phyloP scores from a whole-genome alignment of 129 eudicot genomes.

The Flaveria ramosissima region DNA sequence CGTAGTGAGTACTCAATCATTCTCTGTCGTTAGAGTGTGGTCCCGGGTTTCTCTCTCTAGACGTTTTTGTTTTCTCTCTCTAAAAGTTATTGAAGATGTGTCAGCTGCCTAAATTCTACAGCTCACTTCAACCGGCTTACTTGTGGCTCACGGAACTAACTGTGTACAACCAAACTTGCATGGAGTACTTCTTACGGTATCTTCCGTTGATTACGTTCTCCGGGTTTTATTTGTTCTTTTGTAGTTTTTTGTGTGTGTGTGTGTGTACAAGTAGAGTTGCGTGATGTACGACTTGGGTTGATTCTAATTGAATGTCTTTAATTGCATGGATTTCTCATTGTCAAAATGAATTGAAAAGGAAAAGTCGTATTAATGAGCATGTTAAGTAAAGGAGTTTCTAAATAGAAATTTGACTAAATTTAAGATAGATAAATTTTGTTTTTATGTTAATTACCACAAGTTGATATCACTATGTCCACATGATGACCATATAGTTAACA shows the following conservation, averaged over 20 bases:
- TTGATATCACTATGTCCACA: too few relatives aligned
- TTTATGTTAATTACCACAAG: too few relatives aligned
- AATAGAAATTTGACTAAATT: too few relatives aligned
- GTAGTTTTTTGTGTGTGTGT: not conserved
- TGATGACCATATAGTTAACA: too few relatives aligned
- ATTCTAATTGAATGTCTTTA: not conserved
- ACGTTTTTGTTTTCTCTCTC: slow-evolving; percentile 34
- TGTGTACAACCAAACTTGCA: slow-evolving; percentile 34
- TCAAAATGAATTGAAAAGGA: not conserved
- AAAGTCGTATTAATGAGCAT: too few relatives aligned
- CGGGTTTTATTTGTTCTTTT: not conserved
- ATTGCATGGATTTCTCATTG: too few relatives aligned
- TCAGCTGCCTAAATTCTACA: slow-evolving; percentile 32
- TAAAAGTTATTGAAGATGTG: slow-evolving; percentile 34
- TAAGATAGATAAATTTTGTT: too few relatives aligned
- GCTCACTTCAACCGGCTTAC: slow-evolving; percentile 28
- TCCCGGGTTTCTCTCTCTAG: slow-evolving; percentile 29
- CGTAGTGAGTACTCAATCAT: slow-evolving; percentile 42
- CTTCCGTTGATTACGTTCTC: slow-evolving; percentile 8
- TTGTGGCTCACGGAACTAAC: slow-evolving; percentile 35
- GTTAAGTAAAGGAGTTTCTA: too few relatives aligned
- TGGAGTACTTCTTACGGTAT: slow-evolving; percentile 29
- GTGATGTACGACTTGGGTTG: not conserved
- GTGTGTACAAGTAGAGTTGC: not conserved
- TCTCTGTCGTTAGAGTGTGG: slow-evolving; percentile 43